These are phyloP conservation scores for Hyaloscypha variabilis DNA, from an alignment of 495 filamentous ascomycete species.

Conservation along the genomic window DNA sequence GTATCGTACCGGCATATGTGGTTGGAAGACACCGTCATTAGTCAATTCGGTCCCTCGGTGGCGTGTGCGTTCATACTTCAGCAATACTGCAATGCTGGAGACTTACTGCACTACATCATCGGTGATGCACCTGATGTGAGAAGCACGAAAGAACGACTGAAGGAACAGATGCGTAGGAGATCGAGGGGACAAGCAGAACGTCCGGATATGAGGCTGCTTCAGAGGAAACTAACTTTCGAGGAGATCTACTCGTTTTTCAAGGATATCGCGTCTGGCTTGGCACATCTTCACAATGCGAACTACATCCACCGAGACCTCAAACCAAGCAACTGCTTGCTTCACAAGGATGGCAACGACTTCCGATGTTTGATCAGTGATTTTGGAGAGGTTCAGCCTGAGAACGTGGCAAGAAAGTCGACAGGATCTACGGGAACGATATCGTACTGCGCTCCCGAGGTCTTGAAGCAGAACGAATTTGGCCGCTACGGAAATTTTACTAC, in stretches of 20 bases:
- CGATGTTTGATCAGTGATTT: conserved; percentile 94
- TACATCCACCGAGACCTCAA: conserved; percentile 98
- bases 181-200: conserved; percentile 52
- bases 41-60: conserved; percentile 84
- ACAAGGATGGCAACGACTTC: conserved; percentile 63
- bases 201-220: conserved; percentile 41
- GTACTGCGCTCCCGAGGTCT: conserved; percentile 94
- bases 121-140: conserved; percentile 54
- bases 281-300: conserved; percentile 87
- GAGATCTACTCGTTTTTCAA: conserved; percentile 97
- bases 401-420: conserved; percentile 79
- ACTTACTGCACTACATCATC: conserved; percentile 82
- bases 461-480: conserved; percentile 69
- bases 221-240: conserved; percentile 76
- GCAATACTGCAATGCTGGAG: conserved; percentile 96
- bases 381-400: conserved; percentile 87
- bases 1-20: conserved; percentile 97
- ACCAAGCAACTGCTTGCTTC: conserved; percentile 90
- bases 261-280: conserved; percentile 89
- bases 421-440: conserved; percentile 96
- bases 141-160: conserved; percentile 77
- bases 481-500: conserved; percentile 88
- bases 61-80: conserved; percentile 97
- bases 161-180: conserved; percentile 79
- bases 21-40: conserved; percentile 87